Percentiles rank a stretch among this genome's conserved stretches.
phyloP scores from a whole-genome alignment of 2,329 filamentous ascomycete genomes.

The Microthyrium microscopicum region DNA sequence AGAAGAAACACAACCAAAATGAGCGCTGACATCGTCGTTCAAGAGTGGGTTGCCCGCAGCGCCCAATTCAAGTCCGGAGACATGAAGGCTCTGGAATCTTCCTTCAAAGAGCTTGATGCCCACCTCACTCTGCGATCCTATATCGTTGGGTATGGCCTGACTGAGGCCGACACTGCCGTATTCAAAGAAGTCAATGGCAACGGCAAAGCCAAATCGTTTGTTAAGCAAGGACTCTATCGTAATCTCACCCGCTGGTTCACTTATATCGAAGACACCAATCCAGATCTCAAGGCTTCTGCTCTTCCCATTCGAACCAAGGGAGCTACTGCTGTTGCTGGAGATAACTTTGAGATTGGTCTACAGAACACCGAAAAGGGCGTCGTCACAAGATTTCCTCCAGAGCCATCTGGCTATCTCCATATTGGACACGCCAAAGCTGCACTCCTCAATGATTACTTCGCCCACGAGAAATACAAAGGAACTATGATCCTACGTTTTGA shows the following conservation, averaged over 20 bases:
- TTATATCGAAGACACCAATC: conserved; percentile 67
- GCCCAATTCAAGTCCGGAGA: conserved; percentile 41
- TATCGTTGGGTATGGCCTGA: conserved; percentile 63
- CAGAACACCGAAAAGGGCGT: conserved; percentile 65
- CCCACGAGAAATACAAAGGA: conserved; percentile 81
- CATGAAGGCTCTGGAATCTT: conserved; percentile 66
- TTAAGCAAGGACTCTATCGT: conserved; percentile 59
- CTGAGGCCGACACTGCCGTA: conserved; percentile 61
- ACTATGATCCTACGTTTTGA: conserved; percentile 86
- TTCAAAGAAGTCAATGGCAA: conserved; percentile 75
- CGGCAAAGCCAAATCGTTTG: conserved; percentile 63
- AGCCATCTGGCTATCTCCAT: conserved; percentile 89
- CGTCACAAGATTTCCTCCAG: conserved; percentile 81
- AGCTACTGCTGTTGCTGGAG: conserved; percentile 53
- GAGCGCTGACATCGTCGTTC: conserved; percentile 15
- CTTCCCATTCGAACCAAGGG: conserved; percentile 16
- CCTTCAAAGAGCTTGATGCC: conserved; percentile 64
- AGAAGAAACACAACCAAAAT: no score
- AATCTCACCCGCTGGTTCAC: conserved; percentile 79
- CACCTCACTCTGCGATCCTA: conserved; percentile 78
- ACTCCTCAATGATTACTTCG: conserved; percentile 90
- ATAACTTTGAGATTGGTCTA: conserved; percentile 76
- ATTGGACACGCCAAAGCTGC: conserved; percentile 93
- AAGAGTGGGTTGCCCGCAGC: conserved; percentile 40
- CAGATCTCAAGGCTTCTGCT: conserved; percentile 49